Conservation (phyloP, 306 rosid species). For the Castanopsis chinensis region DNA sequence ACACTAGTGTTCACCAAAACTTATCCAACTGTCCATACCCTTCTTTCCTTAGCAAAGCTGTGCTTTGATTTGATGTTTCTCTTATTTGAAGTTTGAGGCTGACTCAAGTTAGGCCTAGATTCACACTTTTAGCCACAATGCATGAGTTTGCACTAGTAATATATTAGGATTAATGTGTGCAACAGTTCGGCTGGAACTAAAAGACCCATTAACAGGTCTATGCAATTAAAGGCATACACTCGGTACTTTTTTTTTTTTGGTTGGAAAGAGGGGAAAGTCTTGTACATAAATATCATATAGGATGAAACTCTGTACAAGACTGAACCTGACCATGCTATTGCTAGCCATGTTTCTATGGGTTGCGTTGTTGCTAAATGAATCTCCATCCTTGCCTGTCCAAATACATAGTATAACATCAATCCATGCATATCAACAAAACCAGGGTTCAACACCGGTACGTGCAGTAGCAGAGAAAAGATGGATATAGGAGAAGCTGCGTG, state of each 20-base stretch:
- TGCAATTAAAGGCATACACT: neutral
- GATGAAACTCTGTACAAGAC: slow-evolving; percentile 82
- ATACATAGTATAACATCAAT: slow-evolving; percentile 57
- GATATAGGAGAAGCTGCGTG: neutral
- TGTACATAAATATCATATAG: slow-evolving; percentile 59
- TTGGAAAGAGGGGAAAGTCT: slow-evolving; percentile 56
- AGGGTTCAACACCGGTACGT: slow-evolving; percentile 32
- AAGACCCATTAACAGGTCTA: slow-evolving; percentile 16
- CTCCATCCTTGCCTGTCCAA: slow-evolving; percentile 72
- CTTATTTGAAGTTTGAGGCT: slow-evolving; percentile 17
- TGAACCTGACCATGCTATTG: slow-evolving; percentile 71
- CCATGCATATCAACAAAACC: slow-evolving; percentile 18
- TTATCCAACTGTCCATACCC: slow-evolving; percentile 41
- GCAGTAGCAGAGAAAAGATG: slow-evolving; percentile 5
- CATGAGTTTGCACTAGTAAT: slow-evolving; percentile 28
- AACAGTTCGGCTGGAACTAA: slow-evolving; percentile 8
- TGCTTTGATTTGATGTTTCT: slow-evolving; percentile 21
- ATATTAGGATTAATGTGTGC: neutral
- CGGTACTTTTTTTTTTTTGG: neutral
- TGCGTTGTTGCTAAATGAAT: slow-evolving; percentile 51
- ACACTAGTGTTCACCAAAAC: neutral
- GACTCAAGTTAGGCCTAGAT: slow-evolving; percentile 25
- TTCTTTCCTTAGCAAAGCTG: slow-evolving; percentile 55
- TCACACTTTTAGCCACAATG: slow-evolving; percentile 24
- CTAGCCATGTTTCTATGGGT: slow-evolving; percentile 66